A percentile compares a stretch with the other conserved stretches of the same genome.
Evolutionary conservation across 305 asterid species (phyloP).

Genomic region (Withania somnifera): DNA sequence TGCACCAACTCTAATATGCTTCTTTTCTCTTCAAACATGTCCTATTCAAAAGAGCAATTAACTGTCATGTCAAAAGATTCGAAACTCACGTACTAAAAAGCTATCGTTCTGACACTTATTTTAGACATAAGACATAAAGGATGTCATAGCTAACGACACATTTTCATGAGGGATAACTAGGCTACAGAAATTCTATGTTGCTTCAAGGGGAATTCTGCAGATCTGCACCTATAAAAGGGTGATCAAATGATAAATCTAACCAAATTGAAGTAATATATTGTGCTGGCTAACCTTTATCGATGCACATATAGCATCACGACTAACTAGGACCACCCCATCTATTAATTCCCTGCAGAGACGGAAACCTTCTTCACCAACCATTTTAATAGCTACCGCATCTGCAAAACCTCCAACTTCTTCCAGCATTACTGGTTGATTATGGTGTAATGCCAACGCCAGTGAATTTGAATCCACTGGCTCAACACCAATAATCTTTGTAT

Average conservation of each 20-base stretch:
- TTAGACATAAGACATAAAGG: no score
- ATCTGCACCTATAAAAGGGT: no score
- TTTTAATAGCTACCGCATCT: slow-evolving; percentile 90
- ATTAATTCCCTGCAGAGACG: slow-evolving; percentile 61
- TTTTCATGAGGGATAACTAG: no score
- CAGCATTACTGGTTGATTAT: slow-evolving; percentile 54
- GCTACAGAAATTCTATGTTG: no score
- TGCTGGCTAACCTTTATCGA: slow-evolving; percentile 63
- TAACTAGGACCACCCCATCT: slow-evolving; percentile 80
- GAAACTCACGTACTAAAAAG: no score
- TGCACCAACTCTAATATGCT: slow-evolving; percentile 86
- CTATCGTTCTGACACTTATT: no score
- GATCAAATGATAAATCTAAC: no score
- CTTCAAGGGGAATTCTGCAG: no score
- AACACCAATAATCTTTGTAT: slow-evolving; percentile 74
- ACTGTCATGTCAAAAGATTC: not conserved
- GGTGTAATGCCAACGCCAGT: slow-evolving; percentile 74
- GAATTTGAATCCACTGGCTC: slow-evolving; percentile 92
- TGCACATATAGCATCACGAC: slow-evolving; percentile 85
- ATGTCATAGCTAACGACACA: no score
- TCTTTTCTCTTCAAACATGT: slow-evolving; percentile 93
- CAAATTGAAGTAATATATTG: not conserved
- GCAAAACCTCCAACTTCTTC: slow-evolving; percentile 95
- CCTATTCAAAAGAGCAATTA: slow-evolving; percentile 24
- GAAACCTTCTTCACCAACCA: slow-evolving; percentile 71